Evolutionary conservation across 768 basidiomycete genomes (phyloP).

Genomic region (Macrolepiota dolichaula): DNA sequence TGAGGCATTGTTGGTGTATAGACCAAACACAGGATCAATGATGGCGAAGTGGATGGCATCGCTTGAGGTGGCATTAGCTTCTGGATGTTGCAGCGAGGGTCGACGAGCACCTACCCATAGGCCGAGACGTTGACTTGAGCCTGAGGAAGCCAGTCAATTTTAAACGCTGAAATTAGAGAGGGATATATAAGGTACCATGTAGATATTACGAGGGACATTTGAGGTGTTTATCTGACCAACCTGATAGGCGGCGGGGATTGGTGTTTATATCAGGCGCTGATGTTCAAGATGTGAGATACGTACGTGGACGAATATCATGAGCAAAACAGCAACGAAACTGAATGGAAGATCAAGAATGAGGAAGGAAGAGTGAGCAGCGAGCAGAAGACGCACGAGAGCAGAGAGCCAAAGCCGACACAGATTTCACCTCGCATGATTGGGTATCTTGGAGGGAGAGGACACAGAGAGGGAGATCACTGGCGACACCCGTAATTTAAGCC

Average conservation of each 20-base stretch:
- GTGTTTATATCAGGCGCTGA: conserved; percentile 15
- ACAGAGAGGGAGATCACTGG: conserved; percentile 12
- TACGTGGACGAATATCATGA: conserved; percentile 83
- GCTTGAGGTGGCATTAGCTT: conserved; percentile 29
- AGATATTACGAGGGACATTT: conserved; percentile 63
- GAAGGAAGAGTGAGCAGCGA: conserved; percentile 11
- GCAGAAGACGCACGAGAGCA: conserved; percentile 58
- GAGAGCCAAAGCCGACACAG: conserved; percentile 67
- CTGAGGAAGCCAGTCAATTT: conserved; percentile 29
- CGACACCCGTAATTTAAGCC: conserved; percentile 10
- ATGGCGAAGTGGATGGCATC: conserved; percentile 46
- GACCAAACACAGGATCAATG: conserved; percentile 53
- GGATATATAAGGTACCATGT: conserved; percentile 57
- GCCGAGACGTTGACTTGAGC: conserved; percentile 65
- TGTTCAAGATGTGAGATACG: conserved; percentile 24
- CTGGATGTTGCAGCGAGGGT: neutral
- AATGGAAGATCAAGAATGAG: conserved; percentile 19
- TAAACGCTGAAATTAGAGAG: neutral
- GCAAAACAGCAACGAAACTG: conserved; percentile 47
- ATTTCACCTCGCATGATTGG: conserved; percentile 66
- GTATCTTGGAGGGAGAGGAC: conserved; percentile 18
- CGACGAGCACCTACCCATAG: conserved; percentile 56
- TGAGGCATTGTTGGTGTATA: conserved; percentile 67
- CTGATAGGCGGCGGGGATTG: conserved; percentile 36
- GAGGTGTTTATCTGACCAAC: conserved; percentile 83